Base-by-base conservation (phyloP, 176 grass and related monocot species). In the Echinochloa phyllopogon region DNA sequence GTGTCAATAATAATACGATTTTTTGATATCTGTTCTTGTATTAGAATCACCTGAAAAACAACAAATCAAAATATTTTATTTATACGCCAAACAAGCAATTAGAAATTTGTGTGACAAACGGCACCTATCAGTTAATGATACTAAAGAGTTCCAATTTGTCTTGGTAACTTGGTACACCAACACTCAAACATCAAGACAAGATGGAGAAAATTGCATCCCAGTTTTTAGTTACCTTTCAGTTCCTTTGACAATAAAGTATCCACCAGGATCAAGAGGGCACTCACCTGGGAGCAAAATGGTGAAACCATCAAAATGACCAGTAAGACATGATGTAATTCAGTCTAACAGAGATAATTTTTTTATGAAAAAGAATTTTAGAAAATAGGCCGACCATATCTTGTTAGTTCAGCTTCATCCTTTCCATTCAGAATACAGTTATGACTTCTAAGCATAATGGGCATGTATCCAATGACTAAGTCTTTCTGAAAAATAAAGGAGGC, bases 241-340 rank as follows among this genome's bases (percentile, higher is more conserved):
- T 85, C 96, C 96, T 86, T 98, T 93, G 27, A 93, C 91, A 76
- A 95, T 15, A 82, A 98, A 98, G 84, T 98, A 98, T n/a, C 96
- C 96, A 86, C 93, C 96, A 78, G 91, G 93, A 83, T 98, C 96
- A 83, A 98, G 93, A 80, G 95, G 96, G 47, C 93, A 98, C 83
- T 97, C 92, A 40, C 95, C 95, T 97, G 83, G 38, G 44, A 25
- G 72, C 85, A 88, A 18, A 91, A 70, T 53, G 76, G 45, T 73
- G 33, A 71, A 74, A 76, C 15, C 49, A 87, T 65, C 27, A 87
- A 70, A 49, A 69, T 25, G 45, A 83, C 29, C 45, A 68, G 36
- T 45, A 86, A 66, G 73, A 44, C 71, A 77, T 69, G 74, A 76
- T 24, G 29, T 43, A 57, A n/a, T 48, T 82, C 1, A 15, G 9